Evolutionary conservation across 805 yeast genomes (phyloP).

Genomic region (Pichia rugopelliculosa): DNA sequence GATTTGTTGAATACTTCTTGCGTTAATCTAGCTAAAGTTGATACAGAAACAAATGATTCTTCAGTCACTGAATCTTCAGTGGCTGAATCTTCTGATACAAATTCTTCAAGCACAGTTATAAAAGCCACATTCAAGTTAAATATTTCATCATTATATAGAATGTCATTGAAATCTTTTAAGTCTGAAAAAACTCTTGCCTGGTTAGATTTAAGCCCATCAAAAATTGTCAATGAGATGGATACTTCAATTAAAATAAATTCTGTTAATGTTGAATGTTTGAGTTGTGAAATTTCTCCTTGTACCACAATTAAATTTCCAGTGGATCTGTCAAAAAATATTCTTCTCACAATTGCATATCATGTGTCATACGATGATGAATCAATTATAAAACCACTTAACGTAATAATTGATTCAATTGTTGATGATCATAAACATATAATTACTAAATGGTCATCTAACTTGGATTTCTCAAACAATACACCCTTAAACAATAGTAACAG

Average conservation of each 20-base stretch:
- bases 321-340: constrained; percentile 15
- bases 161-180: constrained; percentile 22
- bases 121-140: constrained; percentile 1
- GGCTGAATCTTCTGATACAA: background rate
- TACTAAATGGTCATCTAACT: constrained; percentile 33
- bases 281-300: constrained; percentile 20
- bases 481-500: constrained; percentile 2
- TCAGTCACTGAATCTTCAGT: too few species aligned
- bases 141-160: constrained; percentile 23
- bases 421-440: constrained; percentile 16
- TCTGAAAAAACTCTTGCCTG: constrained; percentile 23
- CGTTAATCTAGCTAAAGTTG: background rate
- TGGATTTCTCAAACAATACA: constrained; percentile 22
- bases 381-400: constrained; percentile 22
- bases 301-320: constrained; percentile 26
- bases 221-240: constrained; percentile 10
- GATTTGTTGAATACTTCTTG: constrained; percentile 7
- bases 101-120: constrained; percentile 2
- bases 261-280: constrained; percentile 15
- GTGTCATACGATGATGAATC: constrained; percentile 22
- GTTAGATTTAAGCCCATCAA: constrained; percentile 19
- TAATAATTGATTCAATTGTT: constrained; percentile 18
- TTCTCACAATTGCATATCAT: constrained; percentile 21
- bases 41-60: background rate
- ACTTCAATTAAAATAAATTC: constrained; percentile 12